Conservation (phyloP, 495 filamentous ascomycete genomes). For the Penicillium antarcticum region DNA sequence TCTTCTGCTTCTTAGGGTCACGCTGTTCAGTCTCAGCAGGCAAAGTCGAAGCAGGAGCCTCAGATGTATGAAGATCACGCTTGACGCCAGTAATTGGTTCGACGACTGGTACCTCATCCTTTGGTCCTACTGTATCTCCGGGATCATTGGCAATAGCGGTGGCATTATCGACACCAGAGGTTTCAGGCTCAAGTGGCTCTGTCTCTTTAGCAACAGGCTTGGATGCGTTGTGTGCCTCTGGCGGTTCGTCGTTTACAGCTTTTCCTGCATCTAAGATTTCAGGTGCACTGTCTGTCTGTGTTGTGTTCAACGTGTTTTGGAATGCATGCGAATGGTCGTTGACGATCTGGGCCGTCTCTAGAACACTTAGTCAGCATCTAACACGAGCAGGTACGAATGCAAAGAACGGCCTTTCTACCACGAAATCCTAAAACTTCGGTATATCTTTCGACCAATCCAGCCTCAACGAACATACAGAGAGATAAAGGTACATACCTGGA, state of each 20-base stretch:
- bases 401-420: neutral
- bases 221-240: neutral
- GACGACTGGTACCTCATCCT: neutral
- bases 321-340: constrained; percentile 15
- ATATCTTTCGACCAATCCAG: neutral
- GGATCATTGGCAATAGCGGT: neutral
- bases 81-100: constrained; percentile 27
- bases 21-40: constrained; percentile 10
- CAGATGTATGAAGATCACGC: constrained; percentile 26
- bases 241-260: neutral
- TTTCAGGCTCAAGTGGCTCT: neutral
- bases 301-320: constrained; percentile 12
- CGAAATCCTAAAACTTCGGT: neutral
- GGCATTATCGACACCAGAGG: neutral
- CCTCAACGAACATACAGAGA: neutral
- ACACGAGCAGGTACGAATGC: neutral
- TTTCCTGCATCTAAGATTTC: neutral
- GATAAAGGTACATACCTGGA: constrained; percentile 19
- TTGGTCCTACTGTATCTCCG: constrained; percentile 3
- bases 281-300: constrained; percentile 15
- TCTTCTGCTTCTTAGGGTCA: constrained; percentile 31
- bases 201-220: neutral
- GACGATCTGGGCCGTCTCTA: constrained; percentile 9
- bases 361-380: constrained; percentile 18
- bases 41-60: neutral